phyloP scores from a whole-genome alignment of 371 early-diverging fungal species.

The Umbelopsis sp. region DNA sequence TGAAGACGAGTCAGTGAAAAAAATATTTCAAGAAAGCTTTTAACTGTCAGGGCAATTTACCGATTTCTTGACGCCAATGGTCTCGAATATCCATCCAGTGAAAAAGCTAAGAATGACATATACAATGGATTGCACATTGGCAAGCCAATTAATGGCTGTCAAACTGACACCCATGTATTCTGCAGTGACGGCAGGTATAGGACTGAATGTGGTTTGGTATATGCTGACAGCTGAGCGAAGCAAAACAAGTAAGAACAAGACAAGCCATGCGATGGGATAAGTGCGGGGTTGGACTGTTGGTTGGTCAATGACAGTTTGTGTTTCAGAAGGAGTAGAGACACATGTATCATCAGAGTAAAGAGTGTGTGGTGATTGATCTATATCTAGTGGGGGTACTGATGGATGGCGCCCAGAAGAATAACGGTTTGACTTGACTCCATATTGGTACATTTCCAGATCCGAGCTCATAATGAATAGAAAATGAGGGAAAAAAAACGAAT shows the following conservation, averaged over 20 bases:
- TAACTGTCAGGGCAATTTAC: conserved; percentile 25
- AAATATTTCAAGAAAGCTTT: not conserved
- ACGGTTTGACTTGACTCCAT: not conserved
- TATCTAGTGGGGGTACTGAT: not conserved
- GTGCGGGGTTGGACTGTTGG: conserved; percentile 23
- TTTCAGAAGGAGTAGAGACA: conserved; percentile 6
- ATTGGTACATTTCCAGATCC: not conserved
- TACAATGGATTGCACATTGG: conserved; percentile 38
- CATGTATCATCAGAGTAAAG: conserved; percentile 10
- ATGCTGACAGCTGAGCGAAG: conserved; percentile 42
- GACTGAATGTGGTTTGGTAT: conserved; percentile 42
- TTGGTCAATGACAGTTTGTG: conserved; percentile 5
- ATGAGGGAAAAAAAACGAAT: not conserved
- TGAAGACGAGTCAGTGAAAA: not conserved
- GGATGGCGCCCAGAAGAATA: not conserved
- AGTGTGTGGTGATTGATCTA: not conserved
- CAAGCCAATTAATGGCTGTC: conserved; percentile 44
- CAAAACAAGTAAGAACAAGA: conserved; percentile 36
- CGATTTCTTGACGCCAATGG: conserved; percentile 41
- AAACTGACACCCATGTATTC: conserved; percentile 34
- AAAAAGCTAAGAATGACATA: conserved; percentile 42
- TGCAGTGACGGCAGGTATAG: conserved; percentile 32
- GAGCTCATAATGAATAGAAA: not conserved
- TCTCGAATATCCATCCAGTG: conserved; percentile 44
- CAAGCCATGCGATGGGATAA: conserved; percentile 43